Evolutionary conservation across 306 rosid species (phyloP).

Genomic region (Canavalia ensiformis): DNA sequence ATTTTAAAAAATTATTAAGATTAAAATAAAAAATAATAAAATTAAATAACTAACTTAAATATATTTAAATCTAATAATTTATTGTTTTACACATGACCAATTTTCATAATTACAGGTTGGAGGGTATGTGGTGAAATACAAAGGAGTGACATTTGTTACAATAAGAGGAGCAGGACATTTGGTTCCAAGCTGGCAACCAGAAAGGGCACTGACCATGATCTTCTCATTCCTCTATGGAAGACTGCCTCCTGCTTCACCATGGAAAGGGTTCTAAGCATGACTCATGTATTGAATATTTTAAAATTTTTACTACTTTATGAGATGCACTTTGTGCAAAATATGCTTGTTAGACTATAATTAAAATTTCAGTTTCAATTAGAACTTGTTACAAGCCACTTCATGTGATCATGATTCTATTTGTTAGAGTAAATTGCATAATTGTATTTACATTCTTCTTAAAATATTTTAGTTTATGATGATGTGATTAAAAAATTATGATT

Average conservation of each 20-base stretch:
- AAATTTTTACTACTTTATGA: background rate
- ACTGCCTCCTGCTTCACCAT: conserved; percentile 55
- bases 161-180: conserved; percentile 70
- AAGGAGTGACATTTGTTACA: conserved; percentile 61
- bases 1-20: too few relatives aligned
- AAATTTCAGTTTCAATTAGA: conserved; percentile 5
- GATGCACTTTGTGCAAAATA: conserved; percentile 16
- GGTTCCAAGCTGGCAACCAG: conserved; percentile 75
- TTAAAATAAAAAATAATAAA: too few relatives aligned
- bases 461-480: too few relatives aligned
- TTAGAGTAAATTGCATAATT: too few relatives aligned
- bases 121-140: conserved; percentile 64
- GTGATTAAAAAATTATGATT: too few relatives aligned
- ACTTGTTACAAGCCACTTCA: too few relatives aligned
- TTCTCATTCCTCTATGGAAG: conserved; percentile 57
- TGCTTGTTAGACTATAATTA: background rate
- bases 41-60: too few relatives aligned
- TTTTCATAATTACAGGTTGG: conserved; percentile 55
- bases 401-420: too few relatives aligned
- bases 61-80: too few relatives aligned
- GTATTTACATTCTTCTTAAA: too few relatives aligned
- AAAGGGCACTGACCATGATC: conserved; percentile 60
- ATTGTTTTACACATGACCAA: background rate
- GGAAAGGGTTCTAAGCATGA: conserved; percentile 3
- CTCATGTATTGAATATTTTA: background rate